A percentile compares a stretch with the other conserved stretches of the same genome.
Evolutionary conservation across 2,329 filamentous ascomycete genomes (phyloP).

Genomic region (Fusarium tjaetaba): DNA sequence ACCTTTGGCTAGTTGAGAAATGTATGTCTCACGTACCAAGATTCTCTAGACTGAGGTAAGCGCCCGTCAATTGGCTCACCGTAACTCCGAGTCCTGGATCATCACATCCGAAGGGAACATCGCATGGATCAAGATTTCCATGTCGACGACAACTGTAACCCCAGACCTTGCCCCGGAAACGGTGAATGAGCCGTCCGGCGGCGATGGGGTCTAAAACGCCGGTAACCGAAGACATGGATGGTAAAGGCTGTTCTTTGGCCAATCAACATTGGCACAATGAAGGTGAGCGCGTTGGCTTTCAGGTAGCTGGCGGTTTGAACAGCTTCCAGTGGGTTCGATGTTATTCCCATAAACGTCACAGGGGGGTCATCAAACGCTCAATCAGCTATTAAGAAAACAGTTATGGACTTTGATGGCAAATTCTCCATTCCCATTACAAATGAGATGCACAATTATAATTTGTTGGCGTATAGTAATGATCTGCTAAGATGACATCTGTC

Average conservation of each 20-base stretch:
- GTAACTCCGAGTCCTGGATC: not conserved
- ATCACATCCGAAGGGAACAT: not conserved
- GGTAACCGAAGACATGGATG: not conserved
- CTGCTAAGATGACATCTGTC: not conserved
- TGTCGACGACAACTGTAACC: not conserved
- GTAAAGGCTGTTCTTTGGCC: not conserved
- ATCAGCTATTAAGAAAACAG: accelerated
- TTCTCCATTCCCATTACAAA: not conserved
- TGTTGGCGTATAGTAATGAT: not conserved
- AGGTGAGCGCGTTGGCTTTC: not conserved
- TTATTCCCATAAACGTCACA: not conserved
- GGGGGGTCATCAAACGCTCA: not conserved
- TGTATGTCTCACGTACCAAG: not conserved
- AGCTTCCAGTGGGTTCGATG: not conserved
- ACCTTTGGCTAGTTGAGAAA: not conserved
- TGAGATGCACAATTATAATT: not conserved
- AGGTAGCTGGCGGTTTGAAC: not conserved
- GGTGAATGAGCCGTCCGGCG: not conserved
- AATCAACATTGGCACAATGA: not conserved
- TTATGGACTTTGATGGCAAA: not conserved
- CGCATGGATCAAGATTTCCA: not conserved
- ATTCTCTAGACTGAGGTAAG: not conserved
- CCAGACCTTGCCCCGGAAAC: not conserved
- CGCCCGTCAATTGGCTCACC: not conserved
- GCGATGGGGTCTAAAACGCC: not conserved